Percentiles rank a stretch among this genome's conserved stretches.
These are phyloP conservation scores for Neolecta irregularis DNA, from an alignment of 1,139 yeast genomes.

Conservation along the genomic window DNA sequence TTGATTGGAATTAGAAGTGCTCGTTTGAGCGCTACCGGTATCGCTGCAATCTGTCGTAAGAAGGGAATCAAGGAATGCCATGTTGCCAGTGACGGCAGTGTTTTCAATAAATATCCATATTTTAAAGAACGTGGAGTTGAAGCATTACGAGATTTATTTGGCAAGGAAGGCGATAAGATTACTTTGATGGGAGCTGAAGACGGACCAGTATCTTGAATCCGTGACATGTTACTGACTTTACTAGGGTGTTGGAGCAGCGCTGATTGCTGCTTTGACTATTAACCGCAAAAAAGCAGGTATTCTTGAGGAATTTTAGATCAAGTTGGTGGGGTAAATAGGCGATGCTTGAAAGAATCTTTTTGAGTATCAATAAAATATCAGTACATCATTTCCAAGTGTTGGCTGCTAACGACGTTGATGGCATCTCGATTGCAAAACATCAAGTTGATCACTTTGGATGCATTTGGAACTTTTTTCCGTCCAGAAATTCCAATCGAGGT, in stretches of 20 bases:
- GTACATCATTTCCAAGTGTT: no score
- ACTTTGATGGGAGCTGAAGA: slow-evolving; percentile 83
- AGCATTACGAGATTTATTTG: slow-evolving; percentile 80
- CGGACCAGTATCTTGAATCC: slow-evolving; percentile 65
- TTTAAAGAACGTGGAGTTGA: slow-evolving; percentile 80
- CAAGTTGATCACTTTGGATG: slow-evolving; percentile 2
- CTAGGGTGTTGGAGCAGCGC: slow-evolving; percentile 71
- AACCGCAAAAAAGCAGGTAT: slow-evolving; percentile 54
- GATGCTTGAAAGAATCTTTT: no score
- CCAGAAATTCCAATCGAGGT: no score
- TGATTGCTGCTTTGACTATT: slow-evolving; percentile 86
- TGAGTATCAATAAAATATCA: no score
- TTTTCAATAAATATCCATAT: slow-evolving; percentile 80
- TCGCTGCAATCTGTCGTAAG: slow-evolving; percentile 86
- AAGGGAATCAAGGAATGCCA: slow-evolving; percentile 64
- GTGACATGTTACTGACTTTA: no score
- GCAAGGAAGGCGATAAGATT: slow-evolving; percentile 55
- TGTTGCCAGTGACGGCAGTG: slow-evolving; percentile 96
- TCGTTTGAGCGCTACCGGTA: slow-evolving; percentile 84
- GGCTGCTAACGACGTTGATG: slow-evolving; percentile 2
- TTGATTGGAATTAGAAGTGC: slow-evolving; percentile 86
- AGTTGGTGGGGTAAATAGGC: no score
- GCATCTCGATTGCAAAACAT: slow-evolving; percentile 1
- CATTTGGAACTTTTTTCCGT: neutral
- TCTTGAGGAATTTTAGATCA: slow-evolving; percentile 28